Percentiles rank a stretch among this genome's conserved stretches.
These are phyloP conservation scores for Ceratobasidium sp. DNA, from an alignment of 1,284 basidiomycete species.

Conservation along the genomic window DNA sequence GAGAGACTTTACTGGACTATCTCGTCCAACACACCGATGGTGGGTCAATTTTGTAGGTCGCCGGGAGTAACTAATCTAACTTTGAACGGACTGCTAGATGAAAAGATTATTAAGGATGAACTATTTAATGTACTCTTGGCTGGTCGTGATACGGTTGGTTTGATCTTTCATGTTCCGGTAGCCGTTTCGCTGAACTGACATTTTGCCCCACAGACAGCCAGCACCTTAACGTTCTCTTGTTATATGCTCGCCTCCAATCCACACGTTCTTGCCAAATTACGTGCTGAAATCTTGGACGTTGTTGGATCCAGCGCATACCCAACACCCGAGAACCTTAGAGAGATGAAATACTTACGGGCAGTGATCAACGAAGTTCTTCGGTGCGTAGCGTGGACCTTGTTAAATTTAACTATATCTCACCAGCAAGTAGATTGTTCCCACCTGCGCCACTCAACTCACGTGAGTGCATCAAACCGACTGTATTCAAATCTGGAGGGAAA, in stretches of 20 bases:
- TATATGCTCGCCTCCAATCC: constrained; percentile 68
- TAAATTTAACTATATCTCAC: neutral
- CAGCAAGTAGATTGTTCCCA: constrained; percentile 61
- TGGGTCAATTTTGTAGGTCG: neutral
- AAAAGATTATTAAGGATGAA: constrained; percentile 69
- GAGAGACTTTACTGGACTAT: constrained; percentile 73
- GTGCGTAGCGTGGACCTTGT: neutral
- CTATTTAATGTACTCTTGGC: constrained; percentile 76
- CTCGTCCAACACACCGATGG: constrained; percentile 51
- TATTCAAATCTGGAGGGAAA: constrained; percentile 48
- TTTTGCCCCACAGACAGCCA: constrained; percentile 57
- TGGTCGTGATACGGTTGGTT: constrained; percentile 73
- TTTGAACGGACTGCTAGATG: constrained; percentile 24
- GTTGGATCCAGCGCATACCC: constrained; percentile 62
- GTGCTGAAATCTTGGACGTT: constrained; percentile 63
- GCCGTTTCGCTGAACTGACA: neutral
- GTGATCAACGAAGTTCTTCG: constrained; percentile 62
- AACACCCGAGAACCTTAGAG: constrained; percentile 64
- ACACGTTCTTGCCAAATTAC: constrained; percentile 59
- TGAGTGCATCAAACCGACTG: constrained; percentile 1
- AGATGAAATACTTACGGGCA: constrained; percentile 68
- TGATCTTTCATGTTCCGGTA: neutral
- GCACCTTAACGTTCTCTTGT: constrained; percentile 63
- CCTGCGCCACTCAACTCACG: constrained; percentile 55
- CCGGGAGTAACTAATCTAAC: no score